Evolutionary conservation across 2,329 filamentous ascomycete species (phyloP).

Genomic region (Cercospora beticola): DNA sequence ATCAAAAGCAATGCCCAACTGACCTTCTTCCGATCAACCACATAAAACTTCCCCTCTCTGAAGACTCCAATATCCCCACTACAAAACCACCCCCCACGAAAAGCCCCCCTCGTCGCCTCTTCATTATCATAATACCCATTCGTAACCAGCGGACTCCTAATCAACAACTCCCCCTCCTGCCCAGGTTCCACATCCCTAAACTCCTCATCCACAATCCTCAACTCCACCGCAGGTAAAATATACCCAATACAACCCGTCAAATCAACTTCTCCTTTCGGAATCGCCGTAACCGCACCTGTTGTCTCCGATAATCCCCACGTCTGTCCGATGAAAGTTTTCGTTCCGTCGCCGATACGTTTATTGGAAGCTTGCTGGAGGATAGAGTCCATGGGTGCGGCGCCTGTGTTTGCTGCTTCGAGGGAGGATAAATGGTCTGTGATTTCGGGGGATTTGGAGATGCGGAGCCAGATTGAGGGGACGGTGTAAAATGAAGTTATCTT

Average conservation of each 20-base stretch:
- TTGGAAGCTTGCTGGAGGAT: constrained; percentile 43
- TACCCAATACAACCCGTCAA: constrained; percentile 36
- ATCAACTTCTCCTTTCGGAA: constrained; percentile 40
- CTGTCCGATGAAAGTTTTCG: constrained; percentile 40
- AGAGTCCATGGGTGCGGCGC: constrained; percentile 42
- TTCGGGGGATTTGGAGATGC: constrained; percentile 41
- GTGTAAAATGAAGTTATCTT: constrained; percentile 43
- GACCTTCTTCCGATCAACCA: constrained; percentile 68
- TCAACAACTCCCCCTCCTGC: constrained; percentile 34
- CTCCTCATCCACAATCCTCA: constrained; percentile 46
- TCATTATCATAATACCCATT: constrained; percentile 74
- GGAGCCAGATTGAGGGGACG: constrained; percentile 42
- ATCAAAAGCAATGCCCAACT: background rate
- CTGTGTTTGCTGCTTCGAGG: constrained; percentile 40
- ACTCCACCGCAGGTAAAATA: constrained; percentile 43
- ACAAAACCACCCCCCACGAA: constrained; percentile 81
- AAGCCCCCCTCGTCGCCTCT: constrained; percentile 66
- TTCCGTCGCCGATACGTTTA: constrained; percentile 26
- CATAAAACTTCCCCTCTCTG: constrained; percentile 76
- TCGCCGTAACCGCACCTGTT: constrained; percentile 39
- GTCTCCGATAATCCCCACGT: constrained; percentile 41
- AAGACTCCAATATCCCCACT: constrained; percentile 79
- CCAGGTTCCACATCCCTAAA: constrained; percentile 43
- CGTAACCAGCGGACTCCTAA: constrained; percentile 41
- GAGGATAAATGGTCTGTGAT: constrained; percentile 37